Conservation (phyloP, 768 basidiomycete species). For the Hypholoma fasciculare region DNA sequence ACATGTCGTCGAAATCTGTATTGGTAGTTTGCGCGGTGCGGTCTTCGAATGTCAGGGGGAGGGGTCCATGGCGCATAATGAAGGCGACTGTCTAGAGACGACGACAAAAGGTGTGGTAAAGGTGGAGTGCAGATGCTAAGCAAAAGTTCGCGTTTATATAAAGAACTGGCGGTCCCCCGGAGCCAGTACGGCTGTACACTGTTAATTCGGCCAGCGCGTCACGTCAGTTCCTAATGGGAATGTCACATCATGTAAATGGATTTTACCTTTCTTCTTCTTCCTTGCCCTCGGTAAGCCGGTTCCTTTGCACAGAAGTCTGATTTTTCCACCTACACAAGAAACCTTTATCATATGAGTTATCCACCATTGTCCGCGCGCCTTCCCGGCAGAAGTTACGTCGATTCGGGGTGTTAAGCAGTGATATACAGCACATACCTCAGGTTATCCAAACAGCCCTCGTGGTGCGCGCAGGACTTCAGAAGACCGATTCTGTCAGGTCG, state of each 20-base stretch:
- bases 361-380: no score
- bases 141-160: conserved; percentile 13
- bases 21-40: conserved; percentile 53
- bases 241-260: not conserved
- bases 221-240: not conserved
- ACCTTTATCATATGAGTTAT: no score
- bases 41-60: conserved; percentile 68
- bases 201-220: not conserved
- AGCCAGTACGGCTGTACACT: conserved; percentile 16
- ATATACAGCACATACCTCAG: conserved; percentile 2
- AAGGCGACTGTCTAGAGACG: not conserved
- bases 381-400: no score
- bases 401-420: not conserved
- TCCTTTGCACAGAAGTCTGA: not conserved
- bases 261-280: conserved; percentile 1
- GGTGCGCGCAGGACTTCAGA: conserved; percentile 14
- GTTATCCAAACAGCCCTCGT: conserved; percentile 14
- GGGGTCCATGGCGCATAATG: conserved; percentile 16
- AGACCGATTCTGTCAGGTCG: conserved; percentile 16
- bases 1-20: conserved; percentile 77
- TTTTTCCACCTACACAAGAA: no score
- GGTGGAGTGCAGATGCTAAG: not conserved
- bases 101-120: not conserved
- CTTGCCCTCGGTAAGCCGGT: not conserved
- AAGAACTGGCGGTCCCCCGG: conserved; percentile 10